Evolutionary conservation across 495 filamentous ascomycete genomes (phyloP), one percentile per base, ranked within the genome.

Genomic region (Talaromyces trachyspermus): DNA sequence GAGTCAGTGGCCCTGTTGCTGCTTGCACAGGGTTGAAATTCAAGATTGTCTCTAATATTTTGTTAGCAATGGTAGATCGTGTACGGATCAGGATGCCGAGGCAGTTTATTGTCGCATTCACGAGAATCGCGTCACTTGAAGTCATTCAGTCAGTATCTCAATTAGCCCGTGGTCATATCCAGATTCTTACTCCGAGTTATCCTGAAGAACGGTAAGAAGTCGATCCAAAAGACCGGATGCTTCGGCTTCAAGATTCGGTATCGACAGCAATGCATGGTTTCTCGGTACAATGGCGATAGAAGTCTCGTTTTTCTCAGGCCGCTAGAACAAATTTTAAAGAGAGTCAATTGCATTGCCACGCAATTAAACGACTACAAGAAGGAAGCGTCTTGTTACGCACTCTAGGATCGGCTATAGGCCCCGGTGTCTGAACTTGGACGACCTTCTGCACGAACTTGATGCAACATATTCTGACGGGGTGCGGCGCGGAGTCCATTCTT

Each of bases 391-490:
- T n/a, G n/a, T 20, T 40, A 68, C 83, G 41, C 77, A 95, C 90
- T 71, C 88, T 82, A 49, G 87, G 88, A 61, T 97, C 92, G 22
- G 81, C 72, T 53, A 89, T 83, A 50, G 81, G 65, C 29, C 88
- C 89, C 11, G 83, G 83, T 5, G 89, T 96, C 61, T 98, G 91
- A 5, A 88, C 84, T 46, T 95, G 84, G 35, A 98, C 85, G 27
- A 97, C 88, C 20, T 87, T 78, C 69, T 97, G 90, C 12, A 86
- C 82, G 58, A 98, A 97, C 61, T 98, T 98, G 74, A 96, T 86
- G 65, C 92, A 96, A 73, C 88, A 91, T 58, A 96, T 77, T 58
- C 83, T 84, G 36, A 97, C 79, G 1, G 86, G 81, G 7, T 79
- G 71, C 3, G 79, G 71, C 8, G 87, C 88, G 18, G 73, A 74